A percentile compares a stretch with the other conserved stretches of the same genome.
Evolutionary conservation across 495 filamentous ascomycete genomes (phyloP).

Genomic region (Penicillium chermesinum): DNA sequence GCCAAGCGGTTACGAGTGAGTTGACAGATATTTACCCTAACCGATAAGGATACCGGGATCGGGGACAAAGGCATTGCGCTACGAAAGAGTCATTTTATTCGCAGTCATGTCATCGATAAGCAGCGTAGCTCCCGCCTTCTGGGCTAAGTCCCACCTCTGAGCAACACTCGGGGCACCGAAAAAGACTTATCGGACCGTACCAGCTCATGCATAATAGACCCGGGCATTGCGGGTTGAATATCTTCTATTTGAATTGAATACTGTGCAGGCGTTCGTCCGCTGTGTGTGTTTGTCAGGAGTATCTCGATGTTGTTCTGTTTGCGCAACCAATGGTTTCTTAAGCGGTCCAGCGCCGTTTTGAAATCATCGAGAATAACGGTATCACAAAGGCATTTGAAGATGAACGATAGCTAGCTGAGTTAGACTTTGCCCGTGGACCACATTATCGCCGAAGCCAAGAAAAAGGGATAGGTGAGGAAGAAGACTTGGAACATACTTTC

Average conservation of each 20-base stretch:
- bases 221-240: constrained; percentile 5
- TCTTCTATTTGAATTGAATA: constrained; percentile 2
- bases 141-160: neutral
- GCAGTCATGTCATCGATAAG: too few relatives aligned
- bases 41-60: too few relatives aligned
- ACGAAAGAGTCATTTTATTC: too few relatives aligned
- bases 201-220: neutral
- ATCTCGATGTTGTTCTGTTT: constrained; percentile 11
- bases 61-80: too few relatives aligned
- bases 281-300: neutral
- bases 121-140: neutral
- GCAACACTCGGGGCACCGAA: constrained; percentile 9
- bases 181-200: constrained; percentile 6
- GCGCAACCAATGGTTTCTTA: constrained; percentile 14
- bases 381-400: constrained; percentile 59
- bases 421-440: too few relatives aligned
- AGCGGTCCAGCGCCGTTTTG: constrained; percentile 48
- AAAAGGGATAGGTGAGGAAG: neutral
- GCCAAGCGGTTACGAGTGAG: too few relatives aligned
- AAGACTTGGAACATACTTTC: constrained; percentile 28
- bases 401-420: constrained; percentile 41
- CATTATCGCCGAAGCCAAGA: too few relatives aligned
- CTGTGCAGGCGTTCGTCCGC: neutral
- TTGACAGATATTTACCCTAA: too few relatives aligned
- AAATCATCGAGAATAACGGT: constrained; percentile 58